phyloP scores from a whole-genome alignment of 2,329 filamentous ascomycete genomes.

The Stagonosporopsis cucurbitacearum region DNA sequence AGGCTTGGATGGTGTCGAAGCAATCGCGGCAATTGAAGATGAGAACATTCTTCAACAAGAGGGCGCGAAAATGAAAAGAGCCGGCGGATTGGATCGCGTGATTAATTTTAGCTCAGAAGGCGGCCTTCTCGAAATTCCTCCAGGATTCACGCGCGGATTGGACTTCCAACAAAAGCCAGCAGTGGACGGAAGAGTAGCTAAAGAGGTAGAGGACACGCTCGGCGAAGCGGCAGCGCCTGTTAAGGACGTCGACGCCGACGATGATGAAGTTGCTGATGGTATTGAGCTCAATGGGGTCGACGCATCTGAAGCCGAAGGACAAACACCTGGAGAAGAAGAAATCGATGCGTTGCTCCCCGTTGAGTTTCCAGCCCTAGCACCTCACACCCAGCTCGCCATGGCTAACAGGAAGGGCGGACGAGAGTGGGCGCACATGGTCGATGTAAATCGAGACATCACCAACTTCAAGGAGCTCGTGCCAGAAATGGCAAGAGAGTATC shows the following conservation, averaged over 20 bases:
- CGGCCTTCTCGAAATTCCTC: constrained; percentile 79
- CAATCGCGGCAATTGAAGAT: constrained; percentile 82
- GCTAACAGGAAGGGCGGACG: constrained; percentile 76
- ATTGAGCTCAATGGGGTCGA: constrained; percentile 36
- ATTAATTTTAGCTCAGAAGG: constrained; percentile 82
- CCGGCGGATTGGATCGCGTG: constrained; percentile 74
- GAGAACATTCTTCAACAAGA: constrained; percentile 66
- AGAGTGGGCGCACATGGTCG: constrained; percentile 99
- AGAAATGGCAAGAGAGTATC: constrained; percentile 95
- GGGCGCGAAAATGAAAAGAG: constrained; percentile 48
- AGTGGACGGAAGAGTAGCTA: constrained; percentile 66
- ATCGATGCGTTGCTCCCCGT: constrained; percentile 89
- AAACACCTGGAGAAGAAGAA: constrained; percentile 59
- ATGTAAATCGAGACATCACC: constrained; percentile 89
- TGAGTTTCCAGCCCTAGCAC: constrained; percentile 90
- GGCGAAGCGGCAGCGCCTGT: constrained; percentile 55
- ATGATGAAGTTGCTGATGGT: constrained; percentile 36
- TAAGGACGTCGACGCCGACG: constrained; percentile 29
- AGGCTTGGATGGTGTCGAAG: constrained; percentile 84
- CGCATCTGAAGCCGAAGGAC: constrained; percentile 54
- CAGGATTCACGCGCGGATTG: constrained; percentile 81
- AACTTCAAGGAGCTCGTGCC: constrained; percentile 94
- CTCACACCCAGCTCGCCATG: constrained; percentile 76
- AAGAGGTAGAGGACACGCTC: constrained; percentile 72
- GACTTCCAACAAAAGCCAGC: constrained; percentile 69